A percentile compares a stretch with the other conserved stretches of the same genome.
Evolutionary conservation across 352 stramenopile species (phyloP).

Genomic region (Thalassiosira exigua): DNA sequence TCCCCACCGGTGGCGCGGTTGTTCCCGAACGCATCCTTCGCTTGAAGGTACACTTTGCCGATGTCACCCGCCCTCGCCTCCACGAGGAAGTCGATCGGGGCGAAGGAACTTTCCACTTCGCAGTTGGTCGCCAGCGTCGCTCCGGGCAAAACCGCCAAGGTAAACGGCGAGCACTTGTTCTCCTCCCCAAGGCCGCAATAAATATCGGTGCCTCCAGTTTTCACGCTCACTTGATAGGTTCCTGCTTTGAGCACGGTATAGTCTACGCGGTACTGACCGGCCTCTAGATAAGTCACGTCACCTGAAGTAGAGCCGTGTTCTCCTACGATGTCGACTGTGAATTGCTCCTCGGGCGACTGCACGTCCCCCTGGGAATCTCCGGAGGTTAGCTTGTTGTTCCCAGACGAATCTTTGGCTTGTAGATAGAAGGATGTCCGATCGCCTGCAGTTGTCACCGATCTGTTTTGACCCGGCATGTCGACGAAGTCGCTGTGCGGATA

Average conservation of each 20-base stretch:
- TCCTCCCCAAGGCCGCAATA: slow-evolving; percentile 91
- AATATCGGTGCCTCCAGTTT: slow-evolving; percentile 92
- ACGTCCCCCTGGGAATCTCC: slow-evolving; percentile 84
- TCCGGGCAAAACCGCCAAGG: slow-evolving; percentile 88
- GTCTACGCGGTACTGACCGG: slow-evolving; percentile 90
- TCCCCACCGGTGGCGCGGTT: slow-evolving; percentile 82
- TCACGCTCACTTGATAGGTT: slow-evolving; percentile 90
- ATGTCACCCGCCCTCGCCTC: slow-evolving; percentile 91
- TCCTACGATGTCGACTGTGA: slow-evolving; percentile 72
- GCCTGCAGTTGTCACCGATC: slow-evolving; percentile 86
- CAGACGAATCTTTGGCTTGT: slow-evolving; percentile 91
- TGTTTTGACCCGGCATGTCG: slow-evolving; percentile 36
- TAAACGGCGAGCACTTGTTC: slow-evolving; percentile 94
- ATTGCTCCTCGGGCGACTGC: slow-evolving; percentile 56
- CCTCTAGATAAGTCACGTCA: slow-evolving; percentile 87
- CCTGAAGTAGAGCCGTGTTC: slow-evolving; percentile 49
- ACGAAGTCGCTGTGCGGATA: slow-evolving; percentile 92
- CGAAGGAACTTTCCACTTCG: slow-evolving; percentile 87
- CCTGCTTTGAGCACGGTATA: slow-evolving; percentile 90
- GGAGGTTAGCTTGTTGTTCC: slow-evolving; percentile 90
- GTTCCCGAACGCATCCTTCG: slow-evolving; percentile 94
- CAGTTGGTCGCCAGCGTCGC: slow-evolving; percentile 89
- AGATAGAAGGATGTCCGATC: slow-evolving; percentile 91
- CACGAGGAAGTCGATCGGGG: slow-evolving; percentile 88
- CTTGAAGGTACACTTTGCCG: slow-evolving; percentile 93